Evolutionary conservation across 257 asterid species (phyloP).

Genomic region (Nicotiana sylvestris): DNA sequence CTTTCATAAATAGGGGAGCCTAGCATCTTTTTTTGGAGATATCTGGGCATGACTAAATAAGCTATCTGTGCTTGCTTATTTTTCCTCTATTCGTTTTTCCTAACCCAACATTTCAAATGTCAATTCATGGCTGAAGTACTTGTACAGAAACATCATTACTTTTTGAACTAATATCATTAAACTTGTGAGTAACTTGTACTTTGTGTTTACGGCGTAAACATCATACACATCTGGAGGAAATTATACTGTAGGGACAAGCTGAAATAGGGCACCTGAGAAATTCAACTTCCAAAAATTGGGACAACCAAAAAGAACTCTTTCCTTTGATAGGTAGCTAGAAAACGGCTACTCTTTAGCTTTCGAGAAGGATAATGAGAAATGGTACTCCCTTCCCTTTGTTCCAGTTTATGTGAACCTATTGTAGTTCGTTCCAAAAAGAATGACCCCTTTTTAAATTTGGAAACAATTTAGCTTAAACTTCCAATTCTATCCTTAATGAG

Average conservation of each 20-base stretch:
- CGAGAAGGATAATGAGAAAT: neutral
- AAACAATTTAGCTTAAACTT: too few relatives aligned
- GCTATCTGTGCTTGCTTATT: too few relatives aligned
- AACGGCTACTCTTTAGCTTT: neutral
- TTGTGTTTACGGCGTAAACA: neutral
- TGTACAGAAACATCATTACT: neutral
- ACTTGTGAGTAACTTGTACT: neutral
- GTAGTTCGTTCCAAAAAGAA: too few relatives aligned
- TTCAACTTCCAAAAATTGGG: neutral
- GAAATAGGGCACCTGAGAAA: neutral
- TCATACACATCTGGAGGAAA: neutral
- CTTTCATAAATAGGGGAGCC: neutral
- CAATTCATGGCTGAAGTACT: neutral
- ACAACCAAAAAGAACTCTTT: neutral
- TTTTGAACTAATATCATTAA: too few relatives aligned
- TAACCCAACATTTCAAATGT: too few relatives aligned
- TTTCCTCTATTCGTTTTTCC: neutral
- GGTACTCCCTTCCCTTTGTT: too few relatives aligned
- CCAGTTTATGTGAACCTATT: too few relatives aligned
- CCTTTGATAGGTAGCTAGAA: neutral
- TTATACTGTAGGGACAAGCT: neutral
- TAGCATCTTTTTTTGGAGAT: neutral
- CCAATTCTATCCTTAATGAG: too few relatives aligned
- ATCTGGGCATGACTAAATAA: too few relatives aligned
- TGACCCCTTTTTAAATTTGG: too few relatives aligned